These are phyloP conservation scores for Quercus wislizeni DNA, from an alignment of 306 rosid genomes.

Conservation along the genomic window DNA sequence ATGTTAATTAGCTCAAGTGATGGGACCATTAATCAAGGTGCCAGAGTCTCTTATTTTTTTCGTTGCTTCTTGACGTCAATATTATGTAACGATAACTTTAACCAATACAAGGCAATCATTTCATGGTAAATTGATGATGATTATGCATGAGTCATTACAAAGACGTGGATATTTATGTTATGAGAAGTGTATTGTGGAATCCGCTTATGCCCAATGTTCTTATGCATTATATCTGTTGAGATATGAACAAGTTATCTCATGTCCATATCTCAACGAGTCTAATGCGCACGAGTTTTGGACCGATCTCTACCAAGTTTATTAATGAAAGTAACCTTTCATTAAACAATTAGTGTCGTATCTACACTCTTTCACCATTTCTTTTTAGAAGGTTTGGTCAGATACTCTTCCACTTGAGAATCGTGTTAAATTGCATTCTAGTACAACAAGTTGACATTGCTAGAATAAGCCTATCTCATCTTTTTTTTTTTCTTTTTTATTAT, in stretches of 20 bases:
- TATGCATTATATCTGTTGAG: too few relatives aligned
- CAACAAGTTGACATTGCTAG: too few relatives aligned
- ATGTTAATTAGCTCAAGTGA: neutral
- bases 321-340: neutral
- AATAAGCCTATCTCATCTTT: too few relatives aligned
- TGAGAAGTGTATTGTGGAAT: neutral
- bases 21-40: neutral
- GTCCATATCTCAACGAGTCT: too few relatives aligned
- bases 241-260: too few relatives aligned
- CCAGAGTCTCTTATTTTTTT: neutral
- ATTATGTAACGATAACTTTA: neutral
- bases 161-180: neutral
- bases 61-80: neutral
- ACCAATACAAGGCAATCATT: neutral
- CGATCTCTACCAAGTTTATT: neutral
- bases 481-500: too few relatives aligned
- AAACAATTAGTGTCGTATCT: neutral
- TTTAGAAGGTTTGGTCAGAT: too few relatives aligned
- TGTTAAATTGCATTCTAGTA: neutral
- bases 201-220: too few relatives aligned
- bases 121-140: neutral
- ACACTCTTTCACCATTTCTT: too few relatives aligned
- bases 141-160: neutral
- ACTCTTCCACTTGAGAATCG: too few relatives aligned
- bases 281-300: too few relatives aligned